A percentile compares a stretch with the other conserved stretches of the same genome.
Evolutionary conservation across 2,329 filamentous ascomycete species (phyloP).

Genomic region (Colletotrichum tabaci): DNA sequence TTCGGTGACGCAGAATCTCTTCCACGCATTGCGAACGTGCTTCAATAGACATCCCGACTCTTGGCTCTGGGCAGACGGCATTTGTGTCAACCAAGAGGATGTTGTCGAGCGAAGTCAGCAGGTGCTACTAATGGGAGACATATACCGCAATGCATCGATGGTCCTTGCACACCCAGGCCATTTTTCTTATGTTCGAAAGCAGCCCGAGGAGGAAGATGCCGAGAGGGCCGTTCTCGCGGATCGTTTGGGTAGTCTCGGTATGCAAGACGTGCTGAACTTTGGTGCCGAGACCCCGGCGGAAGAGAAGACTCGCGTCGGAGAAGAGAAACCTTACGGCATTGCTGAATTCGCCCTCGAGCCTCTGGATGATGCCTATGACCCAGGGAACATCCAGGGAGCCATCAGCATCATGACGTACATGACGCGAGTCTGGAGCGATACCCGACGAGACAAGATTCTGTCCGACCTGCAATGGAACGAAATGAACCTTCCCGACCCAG

Average conservation of each 20-base stretch:
- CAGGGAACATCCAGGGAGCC: conserved; percentile 1
- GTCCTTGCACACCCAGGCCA: conserved; percentile 24
- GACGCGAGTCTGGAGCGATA: conserved; percentile 10
- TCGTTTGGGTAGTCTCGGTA: conserved; percentile 4
- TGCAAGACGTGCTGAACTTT: conserved; percentile 25
- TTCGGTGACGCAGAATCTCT: conserved; percentile 22
- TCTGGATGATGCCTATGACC: not conserved
- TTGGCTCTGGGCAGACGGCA: conserved; percentile 34
- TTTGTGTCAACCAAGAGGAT: conserved; percentile 32
- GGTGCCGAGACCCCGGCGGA: not conserved
- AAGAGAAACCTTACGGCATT: not conserved
- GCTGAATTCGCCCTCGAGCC: not conserved
- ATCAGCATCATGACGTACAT: conserved; percentile 36
- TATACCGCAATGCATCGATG: conserved; percentile 9
- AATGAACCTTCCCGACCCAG: conserved; percentile 6
- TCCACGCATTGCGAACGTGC: conserved; percentile 20
- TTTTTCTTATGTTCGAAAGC: not conserved
- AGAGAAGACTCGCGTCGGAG: fast-evolving
- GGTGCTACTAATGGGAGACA: conserved; percentile 20
- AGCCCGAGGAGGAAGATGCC: not conserved
- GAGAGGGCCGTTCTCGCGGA: not conserved
- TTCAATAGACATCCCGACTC: conserved; percentile 3
- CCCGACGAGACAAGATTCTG: not conserved
- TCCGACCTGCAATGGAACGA: conserved; percentile 22
- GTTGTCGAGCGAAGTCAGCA: conserved; percentile 25